These are phyloP conservation scores for Claviceps arundinis DNA, from an alignment of 2,329 filamentous ascomycete species.

Conservation along the genomic window DNA sequence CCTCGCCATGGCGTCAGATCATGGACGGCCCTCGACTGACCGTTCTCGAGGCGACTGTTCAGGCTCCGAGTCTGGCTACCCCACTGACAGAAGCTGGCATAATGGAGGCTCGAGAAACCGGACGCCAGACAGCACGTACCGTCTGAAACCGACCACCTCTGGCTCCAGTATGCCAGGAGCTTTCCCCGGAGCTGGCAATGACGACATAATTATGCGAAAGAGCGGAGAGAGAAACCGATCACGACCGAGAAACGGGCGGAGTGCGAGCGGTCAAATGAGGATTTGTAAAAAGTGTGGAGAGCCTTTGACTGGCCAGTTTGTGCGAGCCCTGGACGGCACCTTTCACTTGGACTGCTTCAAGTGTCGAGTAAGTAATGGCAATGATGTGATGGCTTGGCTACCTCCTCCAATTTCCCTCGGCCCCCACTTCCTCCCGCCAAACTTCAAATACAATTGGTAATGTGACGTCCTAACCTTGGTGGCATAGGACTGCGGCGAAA, in stretches of 20 bases:
- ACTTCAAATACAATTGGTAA: no score
- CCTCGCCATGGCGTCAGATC: slow-evolving; percentile 31
- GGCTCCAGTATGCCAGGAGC: slow-evolving; percentile 20
- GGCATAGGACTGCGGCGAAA: slow-evolving; percentile 79
- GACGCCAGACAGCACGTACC: slow-evolving; percentile 24
- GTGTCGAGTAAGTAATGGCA: slow-evolving; percentile 57
- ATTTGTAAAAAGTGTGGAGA: slow-evolving; percentile 81
- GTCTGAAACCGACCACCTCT: slow-evolving; percentile 21
- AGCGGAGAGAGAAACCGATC: slow-evolving; percentile 47
- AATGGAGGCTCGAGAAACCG: slow-evolving; percentile 18
- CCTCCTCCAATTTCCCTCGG: background rate
- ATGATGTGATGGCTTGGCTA: background rate
- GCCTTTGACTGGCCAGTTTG: slow-evolving; percentile 85
- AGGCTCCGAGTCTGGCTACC: slow-evolving; percentile 18
- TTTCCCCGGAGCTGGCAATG: slow-evolving; percentile 18
- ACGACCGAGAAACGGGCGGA: slow-evolving; percentile 38
- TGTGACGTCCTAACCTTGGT: slow-evolving; percentile 5
- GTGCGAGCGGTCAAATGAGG: slow-evolving; percentile 46
- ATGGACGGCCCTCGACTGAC: slow-evolving; percentile 28
- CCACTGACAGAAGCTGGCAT: slow-evolving; percentile 23
- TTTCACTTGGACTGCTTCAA: slow-evolving; percentile 98
- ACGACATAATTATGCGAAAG: slow-evolving; percentile 30
- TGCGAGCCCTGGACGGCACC: slow-evolving; percentile 82
- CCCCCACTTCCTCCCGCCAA: no score
- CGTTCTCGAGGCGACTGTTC: slow-evolving; percentile 18